Evolutionary conservation across 2,329 filamentous ascomycete species (phyloP).

Genomic region (Emericellopsis atlantica): DNA sequence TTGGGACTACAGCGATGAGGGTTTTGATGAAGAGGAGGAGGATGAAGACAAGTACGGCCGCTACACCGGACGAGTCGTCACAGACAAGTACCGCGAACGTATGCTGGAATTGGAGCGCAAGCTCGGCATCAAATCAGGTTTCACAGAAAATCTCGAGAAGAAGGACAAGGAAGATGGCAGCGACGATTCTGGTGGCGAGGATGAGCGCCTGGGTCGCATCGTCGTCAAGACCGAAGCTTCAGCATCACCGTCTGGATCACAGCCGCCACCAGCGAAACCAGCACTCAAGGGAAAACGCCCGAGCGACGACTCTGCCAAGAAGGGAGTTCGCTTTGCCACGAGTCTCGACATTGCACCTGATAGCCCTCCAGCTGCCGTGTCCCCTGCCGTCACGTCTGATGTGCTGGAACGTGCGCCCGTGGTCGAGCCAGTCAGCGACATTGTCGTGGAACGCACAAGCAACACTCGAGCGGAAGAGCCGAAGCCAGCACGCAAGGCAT

Average conservation of each 20-base stretch:
- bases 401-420: constrained; percentile 15
- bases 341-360: constrained; percentile 55
- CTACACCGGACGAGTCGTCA: constrained; percentile 52
- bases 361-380: constrained; percentile 7
- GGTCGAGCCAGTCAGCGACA: constrained; percentile 37
- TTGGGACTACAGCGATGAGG: constrained; percentile 38
- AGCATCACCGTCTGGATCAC: constrained; percentile 6
- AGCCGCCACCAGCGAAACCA: constrained; percentile 16
- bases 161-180: constrained; percentile 18
- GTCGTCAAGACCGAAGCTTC: constrained; percentile 24
- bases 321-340: constrained; percentile 72
- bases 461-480: constrained; percentile 6
- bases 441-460: constrained; percentile 32
- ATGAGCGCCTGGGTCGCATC: constrained; percentile 45
- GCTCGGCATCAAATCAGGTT: constrained; percentile 45
- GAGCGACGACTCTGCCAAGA: constrained; percentile 28
- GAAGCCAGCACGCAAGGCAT: constrained; percentile 23
- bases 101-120: constrained; percentile 81
- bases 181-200: constrained; percentile 14
- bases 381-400: constrained; percentile 3
- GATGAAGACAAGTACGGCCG: constrained; percentile 66
- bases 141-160: constrained; percentile 34
- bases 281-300: constrained; percentile 11
- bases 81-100: constrained; percentile 61
- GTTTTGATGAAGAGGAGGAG: constrained; percentile 37